These are phyloP conservation scores for Metschnikowia arizonensis DNA, from an alignment of 805 yeast genomes.

Conservation along the genomic window DNA sequence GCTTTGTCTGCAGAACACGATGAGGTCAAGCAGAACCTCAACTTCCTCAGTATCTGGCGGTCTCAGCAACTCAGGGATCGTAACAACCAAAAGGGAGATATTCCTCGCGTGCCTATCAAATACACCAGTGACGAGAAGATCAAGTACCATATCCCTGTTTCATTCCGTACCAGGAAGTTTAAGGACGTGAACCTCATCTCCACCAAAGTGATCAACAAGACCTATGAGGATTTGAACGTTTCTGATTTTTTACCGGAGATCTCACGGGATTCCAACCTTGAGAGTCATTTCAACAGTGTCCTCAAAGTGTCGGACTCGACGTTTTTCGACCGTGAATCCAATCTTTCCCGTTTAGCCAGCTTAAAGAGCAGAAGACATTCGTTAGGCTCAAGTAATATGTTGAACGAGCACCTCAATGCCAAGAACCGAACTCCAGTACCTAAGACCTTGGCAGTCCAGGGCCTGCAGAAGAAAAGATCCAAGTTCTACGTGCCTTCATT, in stretches of 20 bases:
- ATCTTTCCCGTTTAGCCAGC: slow-evolving; percentile 3
- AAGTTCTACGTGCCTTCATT: slow-evolving; percentile 40
- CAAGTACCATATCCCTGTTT: slow-evolving; percentile 24
- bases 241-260: slow-evolving; percentile 45
- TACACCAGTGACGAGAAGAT: slow-evolving; percentile 14
- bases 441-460: not conserved
- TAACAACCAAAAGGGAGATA: too few relatives aligned
- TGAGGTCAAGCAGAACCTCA: slow-evolving; percentile 23
- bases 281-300: slow-evolving; percentile 38
- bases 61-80: slow-evolving; percentile 26
- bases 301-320: slow-evolving; percentile 11
- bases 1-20: slow-evolving; percentile 42
- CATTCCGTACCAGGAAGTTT: slow-evolving; percentile 29
- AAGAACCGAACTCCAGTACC: not conserved
- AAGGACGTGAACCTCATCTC: slow-evolving; percentile 42
- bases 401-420: not conserved
- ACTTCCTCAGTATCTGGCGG: slow-evolving; percentile 42
- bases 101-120: slow-evolving; percentile 1
- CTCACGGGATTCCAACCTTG: slow-evolving; percentile 48
- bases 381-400: slow-evolving; percentile 1
- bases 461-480: slow-evolving; percentile 17
- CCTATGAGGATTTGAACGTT: slow-evolving; percentile 38
- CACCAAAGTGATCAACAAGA: slow-evolving; percentile 41
- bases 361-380: slow-evolving; percentile 4
- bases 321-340: slow-evolving; percentile 2